Percentiles rank a stretch among this genome's conserved stretches.
Conservation (phyloP, 371 early-diverging fungal species). For the Coemansia sp. region DNA sequence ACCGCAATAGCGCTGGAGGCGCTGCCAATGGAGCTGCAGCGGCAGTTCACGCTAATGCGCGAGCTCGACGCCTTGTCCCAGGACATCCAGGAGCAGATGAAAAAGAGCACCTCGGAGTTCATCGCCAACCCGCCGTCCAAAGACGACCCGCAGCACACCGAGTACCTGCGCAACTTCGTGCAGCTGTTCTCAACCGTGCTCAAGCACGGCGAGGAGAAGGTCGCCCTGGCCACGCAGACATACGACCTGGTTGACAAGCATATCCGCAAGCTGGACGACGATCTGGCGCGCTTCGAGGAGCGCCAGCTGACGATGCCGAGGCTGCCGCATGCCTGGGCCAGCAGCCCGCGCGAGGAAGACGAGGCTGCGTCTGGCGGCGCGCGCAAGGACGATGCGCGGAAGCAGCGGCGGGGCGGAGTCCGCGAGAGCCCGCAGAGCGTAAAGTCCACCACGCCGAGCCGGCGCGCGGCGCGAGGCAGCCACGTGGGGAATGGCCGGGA, state of each 20-base stretch:
- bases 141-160: conserved; percentile 50
- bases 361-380: not conserved
- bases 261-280: conserved; percentile 87
- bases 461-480: conserved; percentile 1
- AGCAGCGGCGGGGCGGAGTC: not conserved
- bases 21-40: conserved; percentile 84
- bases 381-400: not conserved
- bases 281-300: conserved; percentile 86
- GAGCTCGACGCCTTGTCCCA: conserved; percentile 89
- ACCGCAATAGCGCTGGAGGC: conserved; percentile 72
- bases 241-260: conserved; percentile 93
- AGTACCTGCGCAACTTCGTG: conserved; percentile 60
- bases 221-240: conserved; percentile 84
- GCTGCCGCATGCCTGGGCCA: not conserved
- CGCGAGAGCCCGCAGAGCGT: conserved; percentile 6
- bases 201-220: conserved; percentile 90
- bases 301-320: conserved; percentile 62
- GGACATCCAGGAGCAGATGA: conserved; percentile 66
- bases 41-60: conserved; percentile 86
- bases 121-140: conserved; percentile 33
- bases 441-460: conserved; percentile 24
- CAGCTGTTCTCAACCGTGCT: conserved; percentile 66
- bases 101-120: conserved; percentile 58
- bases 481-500: conserved; percentile 1
- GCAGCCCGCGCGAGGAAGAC: conserved; percentile 15